Base-by-base conservation (phyloP, 1,139 yeast species). In the Yamadazyma triangularis region DNA sequence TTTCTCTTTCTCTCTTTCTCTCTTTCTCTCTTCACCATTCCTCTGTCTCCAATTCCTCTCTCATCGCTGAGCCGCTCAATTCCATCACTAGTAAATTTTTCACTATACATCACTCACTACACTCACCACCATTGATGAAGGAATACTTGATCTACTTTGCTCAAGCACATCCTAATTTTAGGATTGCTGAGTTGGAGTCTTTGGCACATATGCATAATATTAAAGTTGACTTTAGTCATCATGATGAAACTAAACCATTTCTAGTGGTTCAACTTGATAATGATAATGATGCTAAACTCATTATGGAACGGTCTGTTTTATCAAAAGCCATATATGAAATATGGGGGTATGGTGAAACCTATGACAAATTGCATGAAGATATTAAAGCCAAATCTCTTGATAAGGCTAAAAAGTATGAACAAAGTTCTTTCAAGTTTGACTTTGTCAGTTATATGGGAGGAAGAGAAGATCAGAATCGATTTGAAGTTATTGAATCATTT, bases 181-280 rank as follows among this genome's bases (percentile, higher is more conserved):
- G 98, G 31, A 55, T 59, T 28, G 86, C 95, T 0, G 98, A 91
- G 55, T 60, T 91, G 25, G 88, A 83, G 48, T 83, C 97, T 0
- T 57, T 91, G 29, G 96, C 97, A 0, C 77, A 73, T 26, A 54
- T 82, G 32, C 59, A 75, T 41, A 59, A 60, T 11, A 61, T 91
- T 5, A 24, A 56, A 1, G 67, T 84, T 5, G 91, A 87, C 50
- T 60, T 88, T 31, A 58, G 75, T 11, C 50, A 52, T 11, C 89
- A 87, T 49, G 63, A 67, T 35, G 79, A 70, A 28, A 58, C 63
- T 7, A 65, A 64, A 21, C 98, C 98, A 1, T 89, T 87, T 49
- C 50, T 89, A 40, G 60, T 77, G 4, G 80, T 89, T 1, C 70
- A 77, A 16, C 59, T 91, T 25, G 73, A 73, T 18, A 60, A 61